Conservation (phyloP, 768 basidiomycete genomes). For the Mycena chlorophos region DNA sequence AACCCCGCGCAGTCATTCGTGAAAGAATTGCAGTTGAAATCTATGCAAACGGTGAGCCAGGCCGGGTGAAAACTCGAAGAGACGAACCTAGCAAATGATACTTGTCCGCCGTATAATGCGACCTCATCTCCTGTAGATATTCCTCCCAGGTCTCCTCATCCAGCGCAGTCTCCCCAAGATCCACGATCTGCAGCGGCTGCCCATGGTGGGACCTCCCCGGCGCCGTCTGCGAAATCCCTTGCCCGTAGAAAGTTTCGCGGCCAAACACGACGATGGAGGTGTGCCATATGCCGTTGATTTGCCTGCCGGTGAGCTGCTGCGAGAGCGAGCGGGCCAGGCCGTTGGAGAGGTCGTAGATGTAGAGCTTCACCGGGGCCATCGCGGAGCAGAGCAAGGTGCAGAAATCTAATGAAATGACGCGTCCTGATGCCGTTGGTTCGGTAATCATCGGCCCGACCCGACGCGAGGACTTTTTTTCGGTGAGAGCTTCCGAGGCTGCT, state of each 20-base stretch:
- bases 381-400: no score
- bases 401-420: no score
- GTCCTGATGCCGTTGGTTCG: no score
- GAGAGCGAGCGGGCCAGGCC: slow-evolving; percentile 83
- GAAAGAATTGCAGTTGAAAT: slow-evolving; percentile 96
- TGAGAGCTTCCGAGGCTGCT: no score
- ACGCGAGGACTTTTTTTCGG: no score
- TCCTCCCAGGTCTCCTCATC: slow-evolving; percentile 87
- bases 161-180: slow-evolving; percentile 77
- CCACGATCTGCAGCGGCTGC: slow-evolving; percentile 62
- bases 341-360: slow-evolving; percentile 89
- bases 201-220: slow-evolving; percentile 80
- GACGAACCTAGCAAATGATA: slow-evolving; percentile 79
- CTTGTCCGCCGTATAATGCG: slow-evolving; percentile 90
- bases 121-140: slow-evolving; percentile 71
- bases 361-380: slow-evolving; percentile 87
- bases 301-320: slow-evolving; percentile 76
- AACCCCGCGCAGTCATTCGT: slow-evolving; percentile 88
- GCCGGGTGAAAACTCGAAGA: neutral
- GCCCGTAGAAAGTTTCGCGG: slow-evolving; percentile 88
- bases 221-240: slow-evolving; percentile 68
- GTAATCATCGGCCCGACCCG: no score
- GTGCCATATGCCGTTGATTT: slow-evolving; percentile 97
- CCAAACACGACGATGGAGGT: slow-evolving; percentile 88
- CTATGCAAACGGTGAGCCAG: slow-evolving; percentile 34